Base-by-base conservation (phyloP, 228 moss, liverwort and hornwort genomes). In the Sphagnum fallax region DNA sequence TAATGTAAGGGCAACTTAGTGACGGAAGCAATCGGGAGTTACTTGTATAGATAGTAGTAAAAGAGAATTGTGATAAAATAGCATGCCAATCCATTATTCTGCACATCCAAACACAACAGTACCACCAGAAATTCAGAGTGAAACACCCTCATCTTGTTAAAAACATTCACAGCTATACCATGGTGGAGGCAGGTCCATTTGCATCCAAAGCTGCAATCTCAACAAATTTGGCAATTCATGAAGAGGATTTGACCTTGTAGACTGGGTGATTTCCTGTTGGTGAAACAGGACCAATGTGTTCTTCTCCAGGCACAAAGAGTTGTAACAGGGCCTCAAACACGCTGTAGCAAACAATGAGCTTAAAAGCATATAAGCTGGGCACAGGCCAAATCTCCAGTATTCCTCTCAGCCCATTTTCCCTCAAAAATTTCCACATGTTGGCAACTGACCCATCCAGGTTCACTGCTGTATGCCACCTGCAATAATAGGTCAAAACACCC, bases 21-120 rank as follows among this genome's bases (percentile, higher is more conserved):
- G 12, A 8, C 55, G 2, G 12, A 55, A 55, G 55, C 55, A 55
- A 12, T 55, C 2, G 12, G 8, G 66, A 76, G 75, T 76, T 78
- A 84, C 84, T 78, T 84, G 84, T 81, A 84, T 52, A 81, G 18
- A 47, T 74, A 67, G 50, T 64, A 87, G 78, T 83, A 87, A 60
- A 78, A 73, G 70, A 61, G 78, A 14, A 87, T 80, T 64, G 87
- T 83, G 60, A 83, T 80, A 62, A 76, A 53, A 70, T 83, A 87
- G 79, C 83, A 87, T 0, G 70, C 53, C 70, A 87, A 81, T 5
- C 84, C 81, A 76, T 84, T 84, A 71, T 78, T 81, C 81, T 81
- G 79, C 84, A 79, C 72, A 47, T 48, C 72, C 67, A 32, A 32
- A 55, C 55, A 32, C 2, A 32, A 32, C 32, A 32, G 3, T 32